Evolutionary conservation across 495 filamentous ascomycete genomes (phyloP), one percentile per base, ranked within the genome.

Genomic region (Xylaria acuta): DNA sequence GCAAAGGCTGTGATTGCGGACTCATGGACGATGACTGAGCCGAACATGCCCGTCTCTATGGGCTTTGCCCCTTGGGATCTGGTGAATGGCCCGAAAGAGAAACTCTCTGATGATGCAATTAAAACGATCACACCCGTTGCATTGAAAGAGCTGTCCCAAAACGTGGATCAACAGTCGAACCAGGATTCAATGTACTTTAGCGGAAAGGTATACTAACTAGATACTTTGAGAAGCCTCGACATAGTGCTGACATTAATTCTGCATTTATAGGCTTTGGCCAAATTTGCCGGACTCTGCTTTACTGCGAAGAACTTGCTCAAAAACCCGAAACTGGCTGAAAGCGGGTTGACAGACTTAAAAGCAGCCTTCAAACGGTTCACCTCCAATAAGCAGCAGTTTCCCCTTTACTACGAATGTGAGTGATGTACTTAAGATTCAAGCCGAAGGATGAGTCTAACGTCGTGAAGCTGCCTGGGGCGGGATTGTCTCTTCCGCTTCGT

Each of bases 101-200:
- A 71, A n/a, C 80, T 95, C 11, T 90, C 88, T 5, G 69, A 80
- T 1, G 77, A 77, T 6, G 86, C 87, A 1, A 86, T 87, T 60
- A 76, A 84, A 0, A 82, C 84, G 1, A 91, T 96, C 71, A 81
- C 83, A 32, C 80, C 81, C 38, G 85, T 89, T 5, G 91, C 91
- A 2, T 79, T 82, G 4, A 83, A 84, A 14, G 96, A 99, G 80
- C 80, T 97, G 0, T 81, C 86, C 11, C 89, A 97, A 78, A 87
- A 95, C 75, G 91, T 97, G 64, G 76, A 82, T 30, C 77, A 80
- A 6, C 92, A 97, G 77, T 90, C 89, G 5, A 87, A 96, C 71
- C 85, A 94, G 41, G 87, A 97, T 78, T 97, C 92, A 73, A 97
- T 98, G 92, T 99, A 99, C 81, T 99, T 92, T 78, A 91, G 92